These are phyloP conservation scores for Eucalyptus decipiens DNA, from an alignment of 345 rosid genomes.

Conservation along the genomic window DNA sequence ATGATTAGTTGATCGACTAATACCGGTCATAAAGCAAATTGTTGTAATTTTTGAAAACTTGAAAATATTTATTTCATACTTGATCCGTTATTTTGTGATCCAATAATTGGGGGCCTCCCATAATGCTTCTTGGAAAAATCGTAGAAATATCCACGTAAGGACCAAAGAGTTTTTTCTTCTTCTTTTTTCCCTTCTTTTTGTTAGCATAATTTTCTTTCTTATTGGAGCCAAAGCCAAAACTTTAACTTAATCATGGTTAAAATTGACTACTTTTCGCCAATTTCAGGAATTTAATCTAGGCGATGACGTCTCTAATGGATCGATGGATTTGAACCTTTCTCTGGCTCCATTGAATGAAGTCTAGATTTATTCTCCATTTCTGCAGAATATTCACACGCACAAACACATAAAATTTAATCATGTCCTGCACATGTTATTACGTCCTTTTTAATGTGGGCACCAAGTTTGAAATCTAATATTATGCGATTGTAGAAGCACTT, in stretches of 20 bases:
- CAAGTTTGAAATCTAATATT: background rate
- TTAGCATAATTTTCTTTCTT: background rate
- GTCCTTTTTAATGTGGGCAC: background rate
- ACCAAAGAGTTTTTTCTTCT: background rate
- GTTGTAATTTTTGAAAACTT: background rate
- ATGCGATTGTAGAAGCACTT: background rate
- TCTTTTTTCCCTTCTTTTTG: background rate
- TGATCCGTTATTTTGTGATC: background rate
- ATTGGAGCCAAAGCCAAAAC: background rate
- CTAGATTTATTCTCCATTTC: background rate
- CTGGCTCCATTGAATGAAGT: background rate
- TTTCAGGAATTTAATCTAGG: background rate
- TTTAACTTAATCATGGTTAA: background rate
- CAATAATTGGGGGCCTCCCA: background rate
- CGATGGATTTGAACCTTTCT: background rate
- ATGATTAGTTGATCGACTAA: background rate
- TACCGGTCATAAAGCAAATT: background rate
- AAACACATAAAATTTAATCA: background rate
- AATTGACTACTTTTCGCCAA: background rate
- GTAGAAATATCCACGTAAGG: background rate
- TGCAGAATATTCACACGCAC: background rate
- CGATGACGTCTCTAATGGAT: background rate
- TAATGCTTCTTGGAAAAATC: background rate
- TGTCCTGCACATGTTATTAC: too few species aligned
- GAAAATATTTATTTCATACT: background rate